Percentiles rank a stretch among this genome's conserved stretches.
These are phyloP conservation scores for Poa annua DNA, from an alignment of 176 grass and related monocot genomes.

Conservation along the genomic window DNA sequence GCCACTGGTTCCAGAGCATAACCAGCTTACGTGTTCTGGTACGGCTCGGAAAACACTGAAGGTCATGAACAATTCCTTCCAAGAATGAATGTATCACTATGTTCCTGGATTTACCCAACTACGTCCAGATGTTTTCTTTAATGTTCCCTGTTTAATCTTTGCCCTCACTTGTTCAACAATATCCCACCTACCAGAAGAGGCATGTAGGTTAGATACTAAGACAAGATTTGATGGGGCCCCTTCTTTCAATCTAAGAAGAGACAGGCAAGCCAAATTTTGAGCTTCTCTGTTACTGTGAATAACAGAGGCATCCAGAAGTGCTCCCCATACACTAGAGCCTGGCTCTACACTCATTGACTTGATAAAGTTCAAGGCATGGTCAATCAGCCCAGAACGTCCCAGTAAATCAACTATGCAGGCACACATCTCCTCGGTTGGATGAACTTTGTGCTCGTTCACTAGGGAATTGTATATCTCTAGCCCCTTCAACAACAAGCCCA, in stretches of 20 bases:
- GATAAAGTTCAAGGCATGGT: conserved; percentile 62
- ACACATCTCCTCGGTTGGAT: conserved; percentile 68
- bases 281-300: conserved; percentile 47
- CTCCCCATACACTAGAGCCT: conserved; percentile 67
- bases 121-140: conserved; percentile 17
- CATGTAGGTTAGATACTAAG: conserved; percentile 68
- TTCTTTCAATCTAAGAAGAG: conserved; percentile 45
- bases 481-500: conserved; percentile 53
- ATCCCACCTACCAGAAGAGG: conserved; percentile 64
- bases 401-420: conserved; percentile 68
- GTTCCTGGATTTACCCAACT: conserved; percentile 58
- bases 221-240: conserved; percentile 61
- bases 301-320: conserved; percentile 66
- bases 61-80: background rate
- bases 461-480: conserved; percentile 61
- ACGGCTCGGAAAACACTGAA: background rate
- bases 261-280: too few relatives aligned
- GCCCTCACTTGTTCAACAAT: conserved; percentile 61
- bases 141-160: conserved; percentile 52
- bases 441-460: conserved; percentile 54
- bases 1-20: conserved; percentile 3
- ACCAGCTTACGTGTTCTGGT: background rate
- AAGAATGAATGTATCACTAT: background rate
- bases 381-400: conserved; percentile 55
- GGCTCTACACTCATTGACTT: conserved; percentile 54